Percentiles rank a stretch among this genome's conserved stretches.
Conservation (phyloP, 768 basidiomycete species). For the Kwoniella botswanensis region DNA sequence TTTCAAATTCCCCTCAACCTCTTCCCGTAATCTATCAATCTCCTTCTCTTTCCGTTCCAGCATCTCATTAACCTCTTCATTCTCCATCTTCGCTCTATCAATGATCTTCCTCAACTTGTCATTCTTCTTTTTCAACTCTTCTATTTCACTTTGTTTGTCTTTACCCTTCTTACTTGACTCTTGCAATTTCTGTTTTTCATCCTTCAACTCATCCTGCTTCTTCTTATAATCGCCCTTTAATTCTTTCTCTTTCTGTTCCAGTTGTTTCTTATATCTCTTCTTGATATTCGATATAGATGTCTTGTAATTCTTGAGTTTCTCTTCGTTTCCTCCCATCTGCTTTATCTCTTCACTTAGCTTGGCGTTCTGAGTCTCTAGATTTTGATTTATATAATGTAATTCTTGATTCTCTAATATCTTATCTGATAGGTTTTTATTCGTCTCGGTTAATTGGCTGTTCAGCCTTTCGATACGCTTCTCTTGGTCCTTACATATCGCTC, state of each 20-base stretch:
- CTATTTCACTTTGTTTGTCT: not conserved
- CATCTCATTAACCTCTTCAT: not conserved
- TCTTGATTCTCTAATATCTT: not conserved
- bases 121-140: constrained; percentile 8
- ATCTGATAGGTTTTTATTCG: not conserved
- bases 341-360: not conserved
- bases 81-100: not conserved
- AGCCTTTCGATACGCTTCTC: not conserved
- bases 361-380: not conserved
- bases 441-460: not conserved
- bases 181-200: not conserved
- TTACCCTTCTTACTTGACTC: not conserved
- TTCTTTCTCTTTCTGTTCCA: not conserved
- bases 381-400: constrained; percentile 1
- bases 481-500: not conserved
- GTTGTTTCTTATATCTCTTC: constrained; percentile 4
- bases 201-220: constrained; percentile 7
- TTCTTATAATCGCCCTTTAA: constrained; percentile 5
- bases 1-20: not conserved
- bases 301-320: not conserved
- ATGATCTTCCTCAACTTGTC: constrained; percentile 2
- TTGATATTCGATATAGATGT: not conserved
- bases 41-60: not conserved
- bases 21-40: not conserved
- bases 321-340: not conserved